Percentiles rank a stretch among this genome's conserved stretches.
phyloP scores from a whole-genome alignment of 257 asterid genomes.

The Solanum megistacrolobum region DNA sequence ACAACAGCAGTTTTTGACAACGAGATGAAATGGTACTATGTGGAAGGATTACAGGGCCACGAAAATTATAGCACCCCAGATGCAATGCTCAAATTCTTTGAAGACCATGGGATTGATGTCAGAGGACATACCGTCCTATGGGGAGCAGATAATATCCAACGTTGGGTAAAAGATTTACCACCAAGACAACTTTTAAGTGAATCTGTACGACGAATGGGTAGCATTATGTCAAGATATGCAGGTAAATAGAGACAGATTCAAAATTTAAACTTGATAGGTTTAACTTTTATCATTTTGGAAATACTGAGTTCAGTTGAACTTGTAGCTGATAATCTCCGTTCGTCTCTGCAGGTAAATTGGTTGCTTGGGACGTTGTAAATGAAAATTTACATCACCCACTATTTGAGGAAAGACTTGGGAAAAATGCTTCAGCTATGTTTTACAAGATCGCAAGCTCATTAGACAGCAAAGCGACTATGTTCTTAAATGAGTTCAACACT shows the following conservation, averaged over 20 bases:
- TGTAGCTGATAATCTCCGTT: neutral
- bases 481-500: slow-evolving; percentile 40
- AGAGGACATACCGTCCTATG: slow-evolving; percentile 48
- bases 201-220: slow-evolving; percentile 16
- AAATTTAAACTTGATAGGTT: neutral
- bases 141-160: slow-evolving; percentile 19
- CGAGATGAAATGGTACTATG: slow-evolving; percentile 55
- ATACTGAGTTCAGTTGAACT: neutral
- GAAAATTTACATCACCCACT: slow-evolving; percentile 44
- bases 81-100: slow-evolving; percentile 39
- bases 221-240: slow-evolving; percentile 36
- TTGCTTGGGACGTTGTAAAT: slow-evolving; percentile 53
- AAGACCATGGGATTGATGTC: slow-evolving; percentile 12
- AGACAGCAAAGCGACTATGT: slow-evolving; percentile 25
- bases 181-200: slow-evolving; percentile 16
- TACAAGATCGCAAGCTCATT: slow-evolving; percentile 34
- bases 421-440: slow-evolving; percentile 40
- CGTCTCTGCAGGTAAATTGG: slow-evolving; percentile 8
- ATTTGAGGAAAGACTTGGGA: slow-evolving; percentile 36
- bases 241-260: neutral
- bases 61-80: slow-evolving; percentile 43
- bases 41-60: slow-evolving; percentile 7
- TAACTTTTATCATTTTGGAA: neutral
- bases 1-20: slow-evolving; percentile 36
- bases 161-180: slow-evolving; percentile 20